Evolutionary conservation across 1,139 yeast species (phyloP).

Genomic region (Chernovozyma aurita): DNA sequence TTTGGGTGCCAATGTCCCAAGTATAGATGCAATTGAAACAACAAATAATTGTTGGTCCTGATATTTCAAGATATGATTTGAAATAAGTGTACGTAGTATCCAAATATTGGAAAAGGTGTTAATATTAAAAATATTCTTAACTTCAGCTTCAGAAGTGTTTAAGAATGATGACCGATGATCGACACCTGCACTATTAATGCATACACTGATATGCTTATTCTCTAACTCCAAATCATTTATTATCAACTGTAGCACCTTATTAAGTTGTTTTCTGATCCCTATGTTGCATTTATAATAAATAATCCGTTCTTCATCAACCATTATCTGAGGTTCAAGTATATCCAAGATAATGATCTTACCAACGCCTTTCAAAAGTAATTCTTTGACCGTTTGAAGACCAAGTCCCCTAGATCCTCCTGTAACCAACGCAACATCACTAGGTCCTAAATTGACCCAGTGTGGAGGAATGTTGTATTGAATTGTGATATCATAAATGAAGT

Average conservation of each 20-base stretch:
- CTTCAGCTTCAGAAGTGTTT: slow-evolving; percentile 26
- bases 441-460: neutral
- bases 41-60: slow-evolving; percentile 37
- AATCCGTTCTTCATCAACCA: slow-evolving; percentile 13
- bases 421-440: slow-evolving; percentile 39
- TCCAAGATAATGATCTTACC: slow-evolving; percentile 47
- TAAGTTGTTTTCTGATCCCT: slow-evolving; percentile 28
- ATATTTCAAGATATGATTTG: slow-evolving; percentile 16
- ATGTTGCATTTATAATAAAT: slow-evolving; percentile 48
- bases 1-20: slow-evolving; percentile 70
- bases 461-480: neutral
- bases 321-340: slow-evolving; percentile 27
- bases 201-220: slow-evolving; percentile 23
- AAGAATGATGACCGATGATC: slow-evolving; percentile 46
- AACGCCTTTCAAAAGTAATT: slow-evolving; percentile 26
- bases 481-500: neutral
- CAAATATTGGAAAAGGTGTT: slow-evolving; percentile 57
- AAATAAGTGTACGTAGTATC: slow-evolving; percentile 41
- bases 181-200: slow-evolving; percentile 71
- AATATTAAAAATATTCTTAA: slow-evolving; percentile 39
- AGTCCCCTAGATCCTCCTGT: slow-evolving; percentile 69
- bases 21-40: slow-evolving; percentile 62
- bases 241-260: slow-evolving; percentile 16
- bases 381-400: slow-evolving; percentile 43
- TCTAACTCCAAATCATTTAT: slow-evolving; percentile 23